Base-by-base conservation (phyloP, 2,329 filamentous ascomycete species). In the Aspergillus sp. region DNA sequence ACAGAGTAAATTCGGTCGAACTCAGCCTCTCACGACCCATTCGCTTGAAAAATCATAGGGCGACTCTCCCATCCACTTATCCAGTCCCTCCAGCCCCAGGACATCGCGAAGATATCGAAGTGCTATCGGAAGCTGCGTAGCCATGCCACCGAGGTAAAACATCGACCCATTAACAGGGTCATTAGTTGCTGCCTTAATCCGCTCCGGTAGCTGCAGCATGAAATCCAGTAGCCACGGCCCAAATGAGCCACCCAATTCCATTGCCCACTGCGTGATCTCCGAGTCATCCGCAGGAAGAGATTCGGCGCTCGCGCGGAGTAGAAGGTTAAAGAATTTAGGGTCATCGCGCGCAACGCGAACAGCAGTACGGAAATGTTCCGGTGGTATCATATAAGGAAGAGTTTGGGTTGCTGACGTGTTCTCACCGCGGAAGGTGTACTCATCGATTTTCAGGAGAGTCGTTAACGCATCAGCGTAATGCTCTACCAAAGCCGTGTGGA, bases 371-470 rank as follows among this genome's bases (percentile, higher is more conserved):
- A 75, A 77, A 50, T 75, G 71, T 7, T 74, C 68, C 0, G 66
- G 38, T 2, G 73, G 71, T 2, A 76, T 59, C 1, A 49, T 60
- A 49, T 74, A 76, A 1, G 59, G 62, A 12, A 36, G 30, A 20
- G 32, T 22, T 17, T 26, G 20, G 6, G 18, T 39, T 7, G n/a
- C 11, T 11, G n/a, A 32, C 22, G 55, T 45, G 12, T 58, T 39
- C 12, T 61, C 45, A 43, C 54, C 51, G 43, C 69, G 68, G 49
- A 63, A 60, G 18, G 62, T 53, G 41, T 65, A 70, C 57, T 75
- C 71, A 50, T 76, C 74, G 6, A 78, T 62, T 50, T 75, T 75
- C 17, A 78, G 66, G 5, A 80, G 66, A 12, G 64, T 65, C 5
- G 63, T 54, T 5, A 78, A 65, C 0, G 72, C 73, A 4, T 58